Evolutionary conservation across 768 basidiomycete genomes (phyloP).

Genomic region (Leccinum arenicola): DNA sequence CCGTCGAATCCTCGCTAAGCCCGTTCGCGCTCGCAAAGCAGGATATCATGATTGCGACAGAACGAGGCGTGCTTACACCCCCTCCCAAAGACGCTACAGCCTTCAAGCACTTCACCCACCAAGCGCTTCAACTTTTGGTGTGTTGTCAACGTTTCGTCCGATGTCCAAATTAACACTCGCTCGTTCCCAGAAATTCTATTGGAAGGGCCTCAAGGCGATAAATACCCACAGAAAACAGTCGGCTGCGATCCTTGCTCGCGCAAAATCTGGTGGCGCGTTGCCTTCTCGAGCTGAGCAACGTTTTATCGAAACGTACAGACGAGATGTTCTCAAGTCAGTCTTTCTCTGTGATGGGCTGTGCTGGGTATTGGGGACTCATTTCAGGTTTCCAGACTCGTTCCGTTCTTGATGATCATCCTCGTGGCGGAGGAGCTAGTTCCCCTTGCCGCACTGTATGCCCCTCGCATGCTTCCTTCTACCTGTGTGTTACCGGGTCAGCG

Average conservation of each 20-base stretch:
- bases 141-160: conserved; percentile 12
- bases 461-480: conserved; percentile 81
- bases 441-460: conserved; percentile 81
- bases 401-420: conserved; percentile 72
- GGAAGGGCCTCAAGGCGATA: conserved; percentile 69
- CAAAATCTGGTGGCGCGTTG: conserved; percentile 56
- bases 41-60: conserved; percentile 63
- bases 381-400: conserved; percentile 50
- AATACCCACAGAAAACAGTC: conserved; percentile 57
- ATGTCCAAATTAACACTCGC: not conserved
- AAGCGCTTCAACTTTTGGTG: conserved; percentile 47
- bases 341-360: not conserved
- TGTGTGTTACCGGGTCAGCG: conserved; percentile 82
- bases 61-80: conserved; percentile 66
- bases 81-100: conserved; percentile 61
- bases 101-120: conserved; percentile 48
- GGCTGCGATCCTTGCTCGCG: conserved; percentile 51
- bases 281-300: conserved; percentile 68
- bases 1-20: conserved; percentile 19
- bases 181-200: conserved; percentile 74
- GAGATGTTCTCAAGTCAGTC: conserved; percentile 69
- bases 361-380: conserved; percentile 5
- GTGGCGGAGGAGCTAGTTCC: conserved; percentile 81
- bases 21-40: conserved; percentile 53
- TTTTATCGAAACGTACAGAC: conserved; percentile 62